A percentile compares a stretch with the other conserved stretches of the same genome.
phyloP scores from a whole-genome alignment of 176 grass and related monocot species.

The Urochloa ruziziensis region DNA sequence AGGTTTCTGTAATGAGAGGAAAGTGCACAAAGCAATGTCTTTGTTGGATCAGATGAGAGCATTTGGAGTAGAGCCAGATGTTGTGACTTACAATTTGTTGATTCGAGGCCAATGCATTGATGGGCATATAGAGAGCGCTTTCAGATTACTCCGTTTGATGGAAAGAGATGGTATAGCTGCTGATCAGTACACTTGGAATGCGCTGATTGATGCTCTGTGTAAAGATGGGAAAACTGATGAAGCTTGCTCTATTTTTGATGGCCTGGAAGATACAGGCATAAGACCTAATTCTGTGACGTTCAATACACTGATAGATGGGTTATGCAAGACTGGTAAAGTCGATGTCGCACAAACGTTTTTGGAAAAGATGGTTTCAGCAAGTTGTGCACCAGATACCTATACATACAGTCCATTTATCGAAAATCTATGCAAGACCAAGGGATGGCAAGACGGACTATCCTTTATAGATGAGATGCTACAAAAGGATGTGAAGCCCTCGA shows the following conservation, averaged over 20 bases:
- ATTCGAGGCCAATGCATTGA: constrained; percentile 52
- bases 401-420: constrained; percentile 65
- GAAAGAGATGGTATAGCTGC: constrained; percentile 48
- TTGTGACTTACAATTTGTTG: constrained; percentile 52
- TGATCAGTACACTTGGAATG: constrained; percentile 53
- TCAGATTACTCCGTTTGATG: constrained; percentile 54
- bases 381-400: constrained; percentile 49
- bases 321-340: constrained; percentile 53
- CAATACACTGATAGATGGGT: constrained; percentile 51
- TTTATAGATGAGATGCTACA: constrained; percentile 57
- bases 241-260: constrained; percentile 52
- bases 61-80: constrained; percentile 37
- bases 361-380: constrained; percentile 52
- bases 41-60: constrained; percentile 39
- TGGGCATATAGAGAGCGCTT: constrained; percentile 50
- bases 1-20: constrained; percentile 51
- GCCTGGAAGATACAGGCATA: constrained; percentile 35
- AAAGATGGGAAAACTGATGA: constrained; percentile 42
- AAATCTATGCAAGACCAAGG: constrained; percentile 45
- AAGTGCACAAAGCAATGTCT: constrained; percentile 49
- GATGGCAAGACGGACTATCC: constrained; percentile 38
- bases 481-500: constrained; percentile 47
- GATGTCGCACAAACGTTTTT: constrained; percentile 45
- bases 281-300: constrained; percentile 55
- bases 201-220: constrained; percentile 61